Conservation (phyloP, 2,329 filamentous ascomycete genomes). For the Diaporthe capsici region DNA sequence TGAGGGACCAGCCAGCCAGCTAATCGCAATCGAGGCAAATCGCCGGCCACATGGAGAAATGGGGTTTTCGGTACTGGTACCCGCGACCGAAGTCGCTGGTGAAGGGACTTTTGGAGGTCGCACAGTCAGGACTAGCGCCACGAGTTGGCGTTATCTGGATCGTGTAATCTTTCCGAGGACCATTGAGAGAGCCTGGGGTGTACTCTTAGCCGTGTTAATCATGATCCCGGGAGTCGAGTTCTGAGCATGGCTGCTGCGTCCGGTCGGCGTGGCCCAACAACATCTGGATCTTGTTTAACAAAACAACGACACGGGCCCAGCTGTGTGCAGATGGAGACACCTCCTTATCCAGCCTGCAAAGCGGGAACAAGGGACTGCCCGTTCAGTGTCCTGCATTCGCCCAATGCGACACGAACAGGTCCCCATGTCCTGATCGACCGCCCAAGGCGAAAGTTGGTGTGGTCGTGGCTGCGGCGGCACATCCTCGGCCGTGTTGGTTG, state of each 20-base stretch:
- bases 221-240: conserved; percentile 10
- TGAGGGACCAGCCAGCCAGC: conserved; percentile 28
- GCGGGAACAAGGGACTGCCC: conserved; percentile 41
- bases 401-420: conserved; percentile 38
- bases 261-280: conserved; percentile 30
- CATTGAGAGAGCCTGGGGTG: conserved; percentile 10
- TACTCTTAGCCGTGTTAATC: background rate
- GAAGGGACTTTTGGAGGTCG: conserved; percentile 26
- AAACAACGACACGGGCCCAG: conserved; percentile 24
- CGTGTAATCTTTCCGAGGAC: conserved; percentile 29
- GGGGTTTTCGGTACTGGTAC: conserved; percentile 19
- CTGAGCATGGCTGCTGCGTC: conserved; percentile 31
- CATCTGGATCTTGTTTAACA: conserved; percentile 31
- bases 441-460: conserved; percentile 36
- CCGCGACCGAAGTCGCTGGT: conserved; percentile 13
- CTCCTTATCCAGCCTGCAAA: conserved; percentile 34
- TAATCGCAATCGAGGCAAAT: conserved; percentile 35
- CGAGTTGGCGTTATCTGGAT: conserved; percentile 23
- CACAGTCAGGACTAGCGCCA: conserved; percentile 27
- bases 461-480: conserved; percentile 39
- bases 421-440: conserved; percentile 38
- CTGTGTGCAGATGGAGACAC: conserved; percentile 29
- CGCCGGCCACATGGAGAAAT: conserved; percentile 29
- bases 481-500: conserved; percentile 33
- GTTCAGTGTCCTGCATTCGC: conserved; percentile 37